Evolutionary conservation across 176 grass and related monocot species (phyloP).

Genomic region (Dactylis glomerata): DNA sequence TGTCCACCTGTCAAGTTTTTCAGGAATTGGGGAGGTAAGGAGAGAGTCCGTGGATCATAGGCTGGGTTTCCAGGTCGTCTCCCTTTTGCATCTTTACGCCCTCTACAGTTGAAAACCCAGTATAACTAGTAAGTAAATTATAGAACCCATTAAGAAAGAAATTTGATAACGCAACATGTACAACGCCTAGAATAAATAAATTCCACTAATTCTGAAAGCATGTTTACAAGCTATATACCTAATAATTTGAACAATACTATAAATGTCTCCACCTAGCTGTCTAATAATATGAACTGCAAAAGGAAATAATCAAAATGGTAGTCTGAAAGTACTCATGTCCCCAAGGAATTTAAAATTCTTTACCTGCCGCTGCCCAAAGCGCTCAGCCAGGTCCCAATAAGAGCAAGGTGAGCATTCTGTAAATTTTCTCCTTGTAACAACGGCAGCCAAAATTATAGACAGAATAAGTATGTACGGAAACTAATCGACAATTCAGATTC

Average conservation of each 20-base stretch:
- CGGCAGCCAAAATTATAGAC: conserved; percentile 23
- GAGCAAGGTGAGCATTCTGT: conserved; percentile 23
- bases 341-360: conserved; percentile 81
- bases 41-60: conserved; percentile 81
- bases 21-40: conserved; percentile 74
- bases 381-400: conserved; percentile 66
- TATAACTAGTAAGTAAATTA: conserved; percentile 14
- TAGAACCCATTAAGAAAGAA: neutral
- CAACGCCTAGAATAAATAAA: neutral
- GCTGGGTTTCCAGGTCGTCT: conserved; percentile 55
- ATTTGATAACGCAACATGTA: conserved; percentile 10
- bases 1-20: conserved; percentile 78
- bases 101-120: conserved; percentile 41
- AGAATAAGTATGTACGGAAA: neutral
- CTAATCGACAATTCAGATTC: conserved; percentile 1
- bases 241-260: too few species aligned
- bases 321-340: conserved; percentile 51
- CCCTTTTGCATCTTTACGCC: conserved; percentile 71
- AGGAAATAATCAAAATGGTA: conserved; percentile 1
- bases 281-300: neutral
- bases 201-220: neutral
- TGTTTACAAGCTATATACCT: too few species aligned
- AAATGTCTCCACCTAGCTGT: too few species aligned
- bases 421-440: conserved; percentile 40
- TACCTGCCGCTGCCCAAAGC: conserved; percentile 69